Conservation (phyloP, 2,329 filamentous ascomycete species). For the Ceratocystiopsis minuta region DNA sequence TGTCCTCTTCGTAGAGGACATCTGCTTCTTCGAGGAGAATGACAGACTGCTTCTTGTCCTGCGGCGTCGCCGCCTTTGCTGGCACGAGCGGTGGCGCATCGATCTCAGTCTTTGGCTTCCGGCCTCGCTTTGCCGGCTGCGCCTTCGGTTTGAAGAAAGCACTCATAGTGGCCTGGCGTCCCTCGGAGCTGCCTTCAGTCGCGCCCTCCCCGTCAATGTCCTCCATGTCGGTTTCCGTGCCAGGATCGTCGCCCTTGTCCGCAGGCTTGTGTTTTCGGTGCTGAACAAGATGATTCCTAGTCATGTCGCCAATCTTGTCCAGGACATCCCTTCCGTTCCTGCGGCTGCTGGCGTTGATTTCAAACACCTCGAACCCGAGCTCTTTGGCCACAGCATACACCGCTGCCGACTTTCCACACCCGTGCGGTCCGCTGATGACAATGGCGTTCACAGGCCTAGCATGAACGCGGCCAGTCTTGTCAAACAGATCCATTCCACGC, state of each 20-base stretch:
- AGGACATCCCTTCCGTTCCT: constrained; percentile 78
- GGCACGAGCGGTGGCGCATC: too few relatives aligned
- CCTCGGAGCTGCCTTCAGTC: too few relatives aligned
- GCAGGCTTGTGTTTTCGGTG: constrained; percentile 19
- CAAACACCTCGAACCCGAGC: constrained; percentile 82
- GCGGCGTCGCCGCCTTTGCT: constrained; percentile 7
- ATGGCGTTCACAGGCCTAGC: constrained; percentile 52
- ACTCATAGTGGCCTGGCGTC: constrained; percentile 59
- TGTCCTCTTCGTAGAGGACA: constrained; percentile 85
- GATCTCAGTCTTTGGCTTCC: constrained; percentile 2
- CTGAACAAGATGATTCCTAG: constrained; percentile 74
- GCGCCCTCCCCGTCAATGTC: constrained; percentile 14
- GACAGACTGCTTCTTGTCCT: constrained; percentile 58
- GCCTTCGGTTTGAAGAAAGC: constrained; percentile 55
- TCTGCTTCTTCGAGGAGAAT: constrained; percentile 92
- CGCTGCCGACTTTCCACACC: constrained; percentile 83
- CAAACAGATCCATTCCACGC: constrained; percentile 20
- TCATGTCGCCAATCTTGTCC: constrained; percentile 93
- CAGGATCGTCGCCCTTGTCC: constrained; percentile 16
- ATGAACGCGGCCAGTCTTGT: constrained; percentile 18
- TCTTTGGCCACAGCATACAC: constrained; percentile 87
- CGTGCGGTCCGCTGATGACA: constrained; percentile 75
- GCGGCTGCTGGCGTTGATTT: constrained; percentile 72
- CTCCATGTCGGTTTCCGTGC: constrained; percentile 35
- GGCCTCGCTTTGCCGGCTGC: constrained; percentile 9